phyloP scores from a whole-genome alignment of 148 eudicot species.

The Suaeda aralocaspica region DNA sequence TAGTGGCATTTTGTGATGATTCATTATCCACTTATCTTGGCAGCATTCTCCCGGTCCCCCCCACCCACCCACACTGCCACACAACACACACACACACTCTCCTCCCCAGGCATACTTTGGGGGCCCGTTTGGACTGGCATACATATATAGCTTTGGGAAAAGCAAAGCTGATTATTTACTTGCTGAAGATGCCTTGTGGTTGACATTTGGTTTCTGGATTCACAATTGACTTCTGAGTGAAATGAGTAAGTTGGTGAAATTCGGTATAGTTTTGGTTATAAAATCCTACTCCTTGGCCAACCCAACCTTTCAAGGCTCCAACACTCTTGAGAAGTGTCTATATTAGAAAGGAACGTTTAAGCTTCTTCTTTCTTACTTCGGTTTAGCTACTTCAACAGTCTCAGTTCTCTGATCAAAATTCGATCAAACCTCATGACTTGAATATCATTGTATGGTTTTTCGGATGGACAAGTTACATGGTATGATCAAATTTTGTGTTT shows the following conservation, averaged over 20 bases:
- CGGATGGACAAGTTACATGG: not conserved
- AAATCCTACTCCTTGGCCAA: not conserved
- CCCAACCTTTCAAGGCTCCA: too few species aligned
- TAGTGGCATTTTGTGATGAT: not conserved
- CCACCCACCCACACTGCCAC: too few species aligned
- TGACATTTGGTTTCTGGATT: not conserved
- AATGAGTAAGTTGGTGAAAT: not conserved
- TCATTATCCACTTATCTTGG: too few species aligned
- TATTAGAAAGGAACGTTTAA: not conserved
- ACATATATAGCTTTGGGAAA: too few species aligned
- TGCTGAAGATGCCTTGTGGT: not conserved
- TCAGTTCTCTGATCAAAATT: too few species aligned
- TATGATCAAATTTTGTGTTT: not conserved
- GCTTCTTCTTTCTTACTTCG: not conserved
- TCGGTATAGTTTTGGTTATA: not conserved
- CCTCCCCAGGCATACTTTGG: too few species aligned
- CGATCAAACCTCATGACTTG: too few species aligned
- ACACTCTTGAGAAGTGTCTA: too few species aligned
- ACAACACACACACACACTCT: too few species aligned
- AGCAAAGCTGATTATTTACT: not conserved
- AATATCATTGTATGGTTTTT: not conserved
- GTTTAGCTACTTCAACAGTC: too few species aligned
- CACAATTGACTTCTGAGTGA: not conserved
- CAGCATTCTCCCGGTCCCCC: too few species aligned
- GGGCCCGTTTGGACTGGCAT: too few species aligned